Conservation (phyloP, 257 asterid species). For the Jacaranda mimosifolia region DNA sequence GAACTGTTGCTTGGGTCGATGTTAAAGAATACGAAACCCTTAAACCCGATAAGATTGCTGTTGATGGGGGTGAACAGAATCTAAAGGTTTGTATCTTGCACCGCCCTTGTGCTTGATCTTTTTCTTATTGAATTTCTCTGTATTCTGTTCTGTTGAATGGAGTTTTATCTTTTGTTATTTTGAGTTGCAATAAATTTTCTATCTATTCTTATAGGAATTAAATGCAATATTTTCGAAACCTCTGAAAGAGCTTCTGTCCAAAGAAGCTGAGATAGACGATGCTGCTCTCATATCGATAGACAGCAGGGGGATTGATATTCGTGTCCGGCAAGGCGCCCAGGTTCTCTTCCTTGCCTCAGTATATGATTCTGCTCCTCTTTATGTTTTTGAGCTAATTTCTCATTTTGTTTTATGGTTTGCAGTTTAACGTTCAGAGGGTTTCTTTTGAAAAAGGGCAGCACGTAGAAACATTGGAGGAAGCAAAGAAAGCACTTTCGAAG, state of each 20-base stretch:
- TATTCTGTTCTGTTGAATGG: neutral
- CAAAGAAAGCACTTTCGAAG: constrained; percentile 80
- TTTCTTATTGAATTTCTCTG: neutral
- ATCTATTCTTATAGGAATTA: constrained; percentile 60
- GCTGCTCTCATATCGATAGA: constrained; percentile 96
- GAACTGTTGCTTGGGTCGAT: constrained; percentile 98
- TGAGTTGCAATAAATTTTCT: neutral
- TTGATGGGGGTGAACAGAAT: constrained; percentile 90
- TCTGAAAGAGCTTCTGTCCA: constrained; percentile 77
- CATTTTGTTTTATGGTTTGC: constrained; percentile 25
- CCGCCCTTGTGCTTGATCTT: neutral
- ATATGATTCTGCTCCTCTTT: neutral
- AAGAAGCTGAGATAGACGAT: constrained; percentile 87
- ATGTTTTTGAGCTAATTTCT: neutral
- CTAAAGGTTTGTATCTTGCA: constrained; percentile 63
- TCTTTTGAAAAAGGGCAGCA: constrained; percentile 77
- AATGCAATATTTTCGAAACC: constrained; percentile 89
- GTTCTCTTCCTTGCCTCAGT: constrained; percentile 36
- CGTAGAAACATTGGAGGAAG: constrained; percentile 87
- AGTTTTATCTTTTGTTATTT: neutral
- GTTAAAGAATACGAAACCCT: constrained; percentile 86
- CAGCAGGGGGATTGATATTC: constrained; percentile 85
- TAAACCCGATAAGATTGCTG: constrained; percentile 92
- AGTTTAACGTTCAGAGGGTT: constrained; percentile 83
- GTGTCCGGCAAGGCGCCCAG: constrained; percentile 98